phyloP scores from a whole-genome alignment of 2,329 filamentous ascomycete species.

The Paecilomyces sp. region DNA sequence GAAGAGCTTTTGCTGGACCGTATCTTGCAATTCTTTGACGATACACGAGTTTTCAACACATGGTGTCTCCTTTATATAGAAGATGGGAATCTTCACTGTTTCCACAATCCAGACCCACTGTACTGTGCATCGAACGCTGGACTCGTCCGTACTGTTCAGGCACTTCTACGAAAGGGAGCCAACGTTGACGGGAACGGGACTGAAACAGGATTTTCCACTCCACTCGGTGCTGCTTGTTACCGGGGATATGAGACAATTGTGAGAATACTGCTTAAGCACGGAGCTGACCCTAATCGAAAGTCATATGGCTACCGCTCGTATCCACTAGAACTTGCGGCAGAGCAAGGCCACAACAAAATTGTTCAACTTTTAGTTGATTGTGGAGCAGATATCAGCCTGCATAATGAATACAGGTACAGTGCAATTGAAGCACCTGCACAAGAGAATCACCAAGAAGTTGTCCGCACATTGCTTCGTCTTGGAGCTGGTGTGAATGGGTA shows the following conservation, averaged over 20 bases:
- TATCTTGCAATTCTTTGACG: conserved; percentile 7
- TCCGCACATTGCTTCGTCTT: too few species aligned
- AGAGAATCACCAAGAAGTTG: too few species aligned
- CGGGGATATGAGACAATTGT: neutral
- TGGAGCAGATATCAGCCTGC: too few species aligned
- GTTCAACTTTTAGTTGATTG: too few species aligned
- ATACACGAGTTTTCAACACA: conserved; percentile 2
- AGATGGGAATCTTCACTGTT: neutral
- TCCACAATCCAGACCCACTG: conserved; percentile 3
- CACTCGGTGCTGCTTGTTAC: neutral
- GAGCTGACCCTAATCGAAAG: neutral
- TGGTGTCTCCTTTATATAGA: conserved; percentile 4
- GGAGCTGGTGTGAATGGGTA: too few species aligned
- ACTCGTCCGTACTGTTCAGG: conserved; percentile 1
- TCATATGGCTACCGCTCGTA: too few species aligned
- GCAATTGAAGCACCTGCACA: too few species aligned
- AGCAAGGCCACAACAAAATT: too few species aligned
- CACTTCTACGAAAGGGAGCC: neutral
- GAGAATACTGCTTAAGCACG: neutral
- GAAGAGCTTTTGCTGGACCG: conserved; percentile 6
- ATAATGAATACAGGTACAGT: too few species aligned
- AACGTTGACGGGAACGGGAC: too few species aligned
- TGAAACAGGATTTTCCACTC: too few species aligned
- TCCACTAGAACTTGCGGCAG: too few species aligned
- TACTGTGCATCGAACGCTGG: conserved; percentile 8